phyloP scores from a whole-genome alignment of 2,329 filamentous ascomycete species.

The Aspergillus proliferans region DNA sequence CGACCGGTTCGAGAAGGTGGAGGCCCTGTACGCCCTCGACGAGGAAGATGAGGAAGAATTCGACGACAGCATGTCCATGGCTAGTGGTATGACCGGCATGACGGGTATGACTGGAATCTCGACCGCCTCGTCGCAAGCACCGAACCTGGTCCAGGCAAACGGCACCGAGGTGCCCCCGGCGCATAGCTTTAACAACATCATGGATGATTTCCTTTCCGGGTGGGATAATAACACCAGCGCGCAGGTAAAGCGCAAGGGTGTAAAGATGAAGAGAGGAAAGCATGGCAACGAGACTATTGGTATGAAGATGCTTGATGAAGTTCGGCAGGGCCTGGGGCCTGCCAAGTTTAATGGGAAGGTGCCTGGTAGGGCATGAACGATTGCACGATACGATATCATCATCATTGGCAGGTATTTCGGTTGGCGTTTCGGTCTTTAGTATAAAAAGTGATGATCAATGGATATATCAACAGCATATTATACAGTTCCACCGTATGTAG shows the following conservation, averaged over 20 bases:
- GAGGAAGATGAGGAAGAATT: slow-evolving; percentile 47
- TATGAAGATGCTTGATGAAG: slow-evolving; percentile 83
- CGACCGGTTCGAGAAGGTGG: slow-evolving; percentile 82
- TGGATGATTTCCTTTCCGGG: slow-evolving; percentile 84
- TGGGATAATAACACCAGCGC: slow-evolving; percentile 40
- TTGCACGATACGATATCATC: slow-evolving; percentile 11
- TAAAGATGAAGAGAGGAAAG: slow-evolving; percentile 59
- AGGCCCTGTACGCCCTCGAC: slow-evolving; percentile 68
- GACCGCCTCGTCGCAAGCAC: slow-evolving; percentile 52
- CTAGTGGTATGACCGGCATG: slow-evolving; percentile 43
- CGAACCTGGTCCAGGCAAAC: slow-evolving; percentile 42
- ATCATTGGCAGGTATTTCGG: slow-evolving; percentile 20
- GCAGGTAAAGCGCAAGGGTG: slow-evolving; percentile 39
- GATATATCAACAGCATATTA: not conserved
- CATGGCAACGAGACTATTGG: slow-evolving; percentile 76
- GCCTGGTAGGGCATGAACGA: slow-evolving; percentile 25
- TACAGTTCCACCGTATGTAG: not conserved
- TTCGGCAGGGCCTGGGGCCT: slow-evolving; percentile 71
- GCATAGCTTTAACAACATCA: slow-evolving; percentile 77
- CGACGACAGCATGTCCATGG: slow-evolving; percentile 46
- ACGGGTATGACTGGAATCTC: slow-evolving; percentile 55
- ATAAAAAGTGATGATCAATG: not conserved
- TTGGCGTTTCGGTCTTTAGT: slow-evolving; percentile 7
- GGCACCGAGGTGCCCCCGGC: slow-evolving; percentile 53
- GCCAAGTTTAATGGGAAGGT: slow-evolving; percentile 51